These are phyloP conservation scores for Neofusicoccum parvum DNA, from an alignment of 2,329 filamentous ascomycete species.

Conservation along the genomic window DNA sequence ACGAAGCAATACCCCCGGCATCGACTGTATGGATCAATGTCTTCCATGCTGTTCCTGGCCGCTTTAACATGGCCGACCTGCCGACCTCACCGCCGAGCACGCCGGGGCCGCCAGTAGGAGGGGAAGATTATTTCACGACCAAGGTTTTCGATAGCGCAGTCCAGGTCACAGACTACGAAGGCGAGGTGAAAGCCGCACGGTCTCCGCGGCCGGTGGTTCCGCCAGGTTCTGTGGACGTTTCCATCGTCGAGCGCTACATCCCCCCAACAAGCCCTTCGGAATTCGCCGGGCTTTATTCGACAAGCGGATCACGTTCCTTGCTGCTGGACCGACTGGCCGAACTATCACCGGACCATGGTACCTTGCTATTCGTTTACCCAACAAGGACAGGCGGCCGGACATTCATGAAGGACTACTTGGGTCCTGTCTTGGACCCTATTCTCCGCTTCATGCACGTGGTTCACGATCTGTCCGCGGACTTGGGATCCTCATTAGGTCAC, in stretches of 20 bases:
- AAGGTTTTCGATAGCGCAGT: slow-evolving; percentile 66
- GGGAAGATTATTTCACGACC: slow-evolving; percentile 63
- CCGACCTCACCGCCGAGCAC: slow-evolving; percentile 65
- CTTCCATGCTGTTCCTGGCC: slow-evolving; percentile 64
- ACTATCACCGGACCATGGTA: slow-evolving; percentile 58
- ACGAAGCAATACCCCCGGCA: slow-evolving; percentile 52
- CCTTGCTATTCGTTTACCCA: slow-evolving; percentile 65
- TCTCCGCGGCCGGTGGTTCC: slow-evolving; percentile 61
- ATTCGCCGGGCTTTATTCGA: slow-evolving; percentile 60
- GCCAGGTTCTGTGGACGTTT: slow-evolving; percentile 61
- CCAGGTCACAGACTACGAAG: slow-evolving; percentile 60
- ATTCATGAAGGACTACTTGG: slow-evolving; percentile 62
- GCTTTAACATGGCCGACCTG: slow-evolving; percentile 63
- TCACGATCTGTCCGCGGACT: slow-evolving; percentile 59
- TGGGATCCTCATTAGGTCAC: slow-evolving; percentile 56
- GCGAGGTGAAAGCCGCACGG: slow-evolving; percentile 53
- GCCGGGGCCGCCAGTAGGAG: slow-evolving; percentile 52
- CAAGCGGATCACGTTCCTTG: slow-evolving; percentile 55
- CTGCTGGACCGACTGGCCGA: slow-evolving; percentile 64
- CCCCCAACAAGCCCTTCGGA: slow-evolving; percentile 62
- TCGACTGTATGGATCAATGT: slow-evolving; percentile 64
- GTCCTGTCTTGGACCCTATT: slow-evolving; percentile 62
- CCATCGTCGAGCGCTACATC: slow-evolving; percentile 67
- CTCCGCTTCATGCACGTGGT: slow-evolving; percentile 62
- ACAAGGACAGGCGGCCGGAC: slow-evolving; percentile 59